These are phyloP conservation scores for Tubosaeta sp. DNA, from an alignment of 768 basidiomycete species.

Conservation along the genomic window DNA sequence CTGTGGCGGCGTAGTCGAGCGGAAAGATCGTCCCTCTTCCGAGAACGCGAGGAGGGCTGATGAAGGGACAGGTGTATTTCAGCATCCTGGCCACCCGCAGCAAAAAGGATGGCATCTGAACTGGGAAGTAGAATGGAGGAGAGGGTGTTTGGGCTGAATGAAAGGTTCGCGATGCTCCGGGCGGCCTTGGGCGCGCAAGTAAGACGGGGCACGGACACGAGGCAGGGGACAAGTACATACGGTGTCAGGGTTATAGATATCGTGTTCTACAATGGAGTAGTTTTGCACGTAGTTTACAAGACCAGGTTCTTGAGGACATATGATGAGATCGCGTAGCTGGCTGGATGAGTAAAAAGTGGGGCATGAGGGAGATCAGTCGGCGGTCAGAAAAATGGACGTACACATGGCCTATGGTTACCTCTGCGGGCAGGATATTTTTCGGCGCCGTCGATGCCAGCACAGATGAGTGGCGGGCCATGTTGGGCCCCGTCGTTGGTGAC, in stretches of 20 bases:
- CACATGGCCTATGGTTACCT: conserved; percentile 61
- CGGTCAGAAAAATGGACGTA: conserved; percentile 31
- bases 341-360: conserved; percentile 31
- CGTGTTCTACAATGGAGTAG: conserved; percentile 55
- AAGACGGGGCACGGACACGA: conserved; percentile 13
- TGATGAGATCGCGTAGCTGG: conserved; percentile 74
- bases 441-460: conserved; percentile 43
- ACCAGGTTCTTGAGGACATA: conserved; percentile 65
- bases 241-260: conserved; percentile 43
- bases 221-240: conserved; percentile 34
- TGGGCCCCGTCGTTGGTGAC: conserved; percentile 9
- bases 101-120: conserved; percentile 57
- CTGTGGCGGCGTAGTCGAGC: conserved; percentile 7
- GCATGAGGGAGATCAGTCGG: conserved; percentile 9
- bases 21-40: conserved; percentile 12
- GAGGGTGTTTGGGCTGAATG: conserved; percentile 62
- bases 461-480: conserved; percentile 47
- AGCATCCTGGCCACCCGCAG: conserved; percentile 70
- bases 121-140: conserved; percentile 50
- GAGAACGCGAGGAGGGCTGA: conserved; percentile 22
- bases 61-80: conserved; percentile 65
- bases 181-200: conserved; percentile 35
- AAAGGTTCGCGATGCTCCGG: conserved; percentile 47
- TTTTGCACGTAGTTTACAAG: conserved; percentile 59
- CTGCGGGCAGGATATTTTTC: conserved; percentile 37